Percentiles rank a stretch among this genome's conserved stretches.
Conservation (phyloP, 1,284 basidiomycete species). For the Psilocybe mexicana region DNA sequence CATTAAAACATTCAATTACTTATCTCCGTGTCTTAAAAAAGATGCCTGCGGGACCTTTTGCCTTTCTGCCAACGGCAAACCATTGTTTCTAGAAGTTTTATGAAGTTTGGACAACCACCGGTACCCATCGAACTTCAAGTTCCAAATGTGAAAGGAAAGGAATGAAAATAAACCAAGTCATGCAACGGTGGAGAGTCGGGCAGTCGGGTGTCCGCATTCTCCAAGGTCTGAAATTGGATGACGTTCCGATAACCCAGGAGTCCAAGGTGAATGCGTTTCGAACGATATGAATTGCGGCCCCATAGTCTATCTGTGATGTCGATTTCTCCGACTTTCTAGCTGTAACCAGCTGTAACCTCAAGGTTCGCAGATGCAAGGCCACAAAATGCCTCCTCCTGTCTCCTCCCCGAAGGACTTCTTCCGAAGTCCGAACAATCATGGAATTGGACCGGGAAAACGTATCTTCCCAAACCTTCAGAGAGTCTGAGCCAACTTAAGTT, state of each 20-base stretch:
- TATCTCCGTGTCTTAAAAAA: constrained; percentile 13
- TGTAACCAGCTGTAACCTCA: background rate
- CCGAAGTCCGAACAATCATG: background rate
- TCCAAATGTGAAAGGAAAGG: background rate
- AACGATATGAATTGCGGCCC: background rate
- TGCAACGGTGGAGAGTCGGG: background rate
- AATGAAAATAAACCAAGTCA: background rate
- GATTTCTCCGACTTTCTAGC: background rate
- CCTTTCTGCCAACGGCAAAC: background rate
- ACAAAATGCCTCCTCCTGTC: background rate
- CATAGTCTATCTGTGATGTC: background rate
- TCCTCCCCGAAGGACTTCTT: background rate
- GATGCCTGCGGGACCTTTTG: background rate
- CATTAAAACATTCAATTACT: background rate
- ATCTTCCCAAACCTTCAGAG: background rate
- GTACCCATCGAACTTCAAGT: background rate
- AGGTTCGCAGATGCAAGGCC: background rate
- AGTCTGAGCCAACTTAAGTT: background rate
- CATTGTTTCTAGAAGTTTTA: background rate
- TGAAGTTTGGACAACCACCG: background rate
- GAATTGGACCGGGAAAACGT: background rate
- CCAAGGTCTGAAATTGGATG: background rate
- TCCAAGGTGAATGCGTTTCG: background rate
- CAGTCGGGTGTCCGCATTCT: background rate
- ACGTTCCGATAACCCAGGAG: background rate